Base-by-base conservation (phyloP, 495 filamentous ascomycete genomes). In the Chaetomium cochliodes region DNA sequence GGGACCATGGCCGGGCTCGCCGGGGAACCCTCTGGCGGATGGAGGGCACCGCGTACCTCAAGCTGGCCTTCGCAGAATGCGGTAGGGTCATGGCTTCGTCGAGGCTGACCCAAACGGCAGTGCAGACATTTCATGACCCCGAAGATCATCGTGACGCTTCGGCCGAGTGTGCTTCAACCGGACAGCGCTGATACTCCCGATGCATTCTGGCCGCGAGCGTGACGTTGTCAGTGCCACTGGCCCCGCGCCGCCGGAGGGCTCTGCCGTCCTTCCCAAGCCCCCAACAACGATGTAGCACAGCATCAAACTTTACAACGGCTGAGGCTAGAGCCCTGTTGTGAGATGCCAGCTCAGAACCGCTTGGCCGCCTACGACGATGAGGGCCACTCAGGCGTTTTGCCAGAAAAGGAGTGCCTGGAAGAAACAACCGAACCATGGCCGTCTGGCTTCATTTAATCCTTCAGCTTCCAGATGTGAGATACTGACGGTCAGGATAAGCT, bases 401-500 rank as follows among this genome's bases (percentile, higher is more conserved):
- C 23, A 16, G 30, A 7, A 51, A 37, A 37, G 33, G 33, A 39
- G 4, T 22, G 23, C n/a, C 18, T 3, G 1, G 2, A 13, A 44
- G 37, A 13, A 6, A 1, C 18, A 18, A 16, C 26, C n/a, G 46
- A 16, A 18, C 16, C 22, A 22, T 15, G 12, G 33, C 11, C 5
- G 23, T 7, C 15, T 39, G n/a, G 30, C 26, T 18, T 23, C 39
- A 6, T n/a, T 37, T 39, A 54, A 33, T 33, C 30, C 23, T 47
- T 56, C 41, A 26, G 15, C 15, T n/a, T 23, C 37, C 18, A 1
- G 30, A 5, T 46, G 0, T 39, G 25, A 33, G 39, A 46, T 62
- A 39, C 47, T 50, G 53, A 69, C 64, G 60, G 64, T 71, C 69
- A 55, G 64, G 62, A 65, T 69, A 63, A 69, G 63, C 61, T 69